Conservation (phyloP, 225 moss, liverwort and hornwort species). For the Rhytidiadelphus loreus region DNA sequence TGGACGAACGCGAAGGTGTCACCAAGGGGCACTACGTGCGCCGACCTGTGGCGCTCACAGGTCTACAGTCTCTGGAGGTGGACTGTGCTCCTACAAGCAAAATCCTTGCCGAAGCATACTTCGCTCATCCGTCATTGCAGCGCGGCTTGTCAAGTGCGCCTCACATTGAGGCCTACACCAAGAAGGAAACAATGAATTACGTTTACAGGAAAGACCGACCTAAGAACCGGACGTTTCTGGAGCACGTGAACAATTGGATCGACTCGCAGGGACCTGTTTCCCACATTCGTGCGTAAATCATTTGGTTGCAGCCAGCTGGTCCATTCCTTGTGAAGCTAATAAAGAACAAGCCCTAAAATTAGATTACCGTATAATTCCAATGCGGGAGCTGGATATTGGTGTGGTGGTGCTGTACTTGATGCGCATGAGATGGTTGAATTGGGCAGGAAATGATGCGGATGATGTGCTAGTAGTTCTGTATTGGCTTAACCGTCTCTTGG, state of each 20-base stretch:
- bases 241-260: slow-evolving; percentile 71
- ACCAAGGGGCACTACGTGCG: slow-evolving; percentile 68
- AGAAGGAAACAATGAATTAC: slow-evolving; percentile 58
- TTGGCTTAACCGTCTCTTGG: background rate
- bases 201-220: slow-evolving; percentile 63
- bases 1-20: slow-evolving; percentile 71
- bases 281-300: background rate
- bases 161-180: slow-evolving; percentile 63
- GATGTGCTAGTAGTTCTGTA: background rate
- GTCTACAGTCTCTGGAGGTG: slow-evolving; percentile 37
- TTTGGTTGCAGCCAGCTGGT: background rate
- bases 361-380: background rate
- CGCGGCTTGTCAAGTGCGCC: slow-evolving; percentile 49
- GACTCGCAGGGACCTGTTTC: slow-evolving; percentile 28
- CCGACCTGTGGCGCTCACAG: slow-evolving; percentile 27
- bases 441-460: background rate
- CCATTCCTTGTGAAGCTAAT: background rate
- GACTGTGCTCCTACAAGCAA: slow-evolving; percentile 4
- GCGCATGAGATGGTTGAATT: background rate
- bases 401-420: background rate
- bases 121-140: slow-evolving; percentile 51
- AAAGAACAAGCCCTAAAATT: background rate
- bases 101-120: slow-evolving; percentile 62
- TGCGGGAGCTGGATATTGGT: background rate
- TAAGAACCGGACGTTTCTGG: slow-evolving; percentile 61